Conservation (phyloP, 441 rosid genomes). For the Jatropha podagrica region DNA sequence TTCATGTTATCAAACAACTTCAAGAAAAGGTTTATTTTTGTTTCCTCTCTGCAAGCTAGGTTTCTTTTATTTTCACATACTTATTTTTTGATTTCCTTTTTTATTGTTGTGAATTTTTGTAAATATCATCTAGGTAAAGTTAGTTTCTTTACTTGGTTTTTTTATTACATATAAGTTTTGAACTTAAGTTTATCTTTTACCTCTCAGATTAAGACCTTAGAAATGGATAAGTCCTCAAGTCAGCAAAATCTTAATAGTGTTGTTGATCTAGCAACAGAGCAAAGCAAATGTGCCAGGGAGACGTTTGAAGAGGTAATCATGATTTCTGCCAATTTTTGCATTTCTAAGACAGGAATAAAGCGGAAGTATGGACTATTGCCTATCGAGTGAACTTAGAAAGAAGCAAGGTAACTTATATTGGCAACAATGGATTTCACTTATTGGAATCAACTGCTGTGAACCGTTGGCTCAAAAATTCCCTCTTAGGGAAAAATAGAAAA, state of each 20-base stretch:
- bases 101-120: neutral
- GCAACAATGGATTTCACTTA: slow-evolving; percentile 15
- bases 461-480: neutral
- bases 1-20: slow-evolving; percentile 76
- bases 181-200: slow-evolving; percentile 13
- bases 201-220: slow-evolving; percentile 62
- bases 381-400: slow-evolving; percentile 9
- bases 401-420: neutral
- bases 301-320: slow-evolving; percentile 72
- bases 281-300: slow-evolving; percentile 51
- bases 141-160: neutral
- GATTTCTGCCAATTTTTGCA: slow-evolving; percentile 8
- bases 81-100: neutral
- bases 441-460: neutral
- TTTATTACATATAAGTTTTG: neutral
- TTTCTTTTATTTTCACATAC: neutral
- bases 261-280: slow-evolving; percentile 58
- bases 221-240: slow-evolving; percentile 66
- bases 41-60: slow-evolving; percentile 5
- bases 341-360: neutral
- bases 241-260: slow-evolving; percentile 64
- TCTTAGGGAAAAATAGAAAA: neutral
- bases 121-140: neutral
- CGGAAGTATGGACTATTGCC: neutral
- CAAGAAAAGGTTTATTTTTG: slow-evolving; percentile 73